A percentile compares a stretch with the other conserved stretches of the same genome.
phyloP scores from a whole-genome alignment of 768 basidiomycete species.

The Suillus subaureus region DNA sequence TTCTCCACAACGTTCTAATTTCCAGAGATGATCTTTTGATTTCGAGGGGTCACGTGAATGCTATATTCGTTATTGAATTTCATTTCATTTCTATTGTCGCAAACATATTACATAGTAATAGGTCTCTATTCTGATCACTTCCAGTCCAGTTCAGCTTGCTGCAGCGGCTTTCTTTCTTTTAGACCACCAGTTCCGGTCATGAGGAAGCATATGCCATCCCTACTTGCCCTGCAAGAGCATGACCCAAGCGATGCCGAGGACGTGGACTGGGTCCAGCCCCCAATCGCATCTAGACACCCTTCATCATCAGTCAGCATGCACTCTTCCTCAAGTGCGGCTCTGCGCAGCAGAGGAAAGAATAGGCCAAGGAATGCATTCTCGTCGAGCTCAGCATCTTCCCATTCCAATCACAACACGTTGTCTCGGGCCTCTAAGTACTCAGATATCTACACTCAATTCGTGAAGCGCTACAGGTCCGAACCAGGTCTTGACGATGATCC shows the following conservation, averaged over 20 bases:
- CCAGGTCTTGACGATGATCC: constrained; percentile 67
- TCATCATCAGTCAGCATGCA: constrained; percentile 14
- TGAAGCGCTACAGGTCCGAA: constrained; percentile 71
- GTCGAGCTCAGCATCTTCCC: constrained; percentile 30
- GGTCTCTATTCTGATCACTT: not conserved
- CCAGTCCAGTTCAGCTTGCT: not conserved
- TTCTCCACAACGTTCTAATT: not conserved
- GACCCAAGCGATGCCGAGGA: constrained; percentile 54
- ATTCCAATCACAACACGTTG: constrained; percentile 31
- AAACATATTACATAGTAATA: not conserved
- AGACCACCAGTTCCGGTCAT: not conserved
- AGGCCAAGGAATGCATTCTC: constrained; percentile 32
- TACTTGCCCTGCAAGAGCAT: constrained; percentile 66
- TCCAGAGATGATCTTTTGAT: not conserved
- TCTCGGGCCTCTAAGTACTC: constrained; percentile 44
- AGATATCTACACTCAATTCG: constrained; percentile 80
- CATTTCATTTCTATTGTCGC: not conserved
- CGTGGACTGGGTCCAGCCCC: constrained; percentile 44
- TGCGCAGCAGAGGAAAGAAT: constrained; percentile 35
- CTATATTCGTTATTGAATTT: not conserved
- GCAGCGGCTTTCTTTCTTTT: not conserved
- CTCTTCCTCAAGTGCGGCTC: constrained; percentile 32
- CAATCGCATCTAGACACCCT: constrained; percentile 32
- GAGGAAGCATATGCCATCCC: constrained; percentile 61
- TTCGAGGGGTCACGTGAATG: not conserved